A percentile compares a stretch with the other conserved stretches of the same genome.
Conservation (phyloP, 176 grass and related monocot species). For the Avena eriantha region DNA sequence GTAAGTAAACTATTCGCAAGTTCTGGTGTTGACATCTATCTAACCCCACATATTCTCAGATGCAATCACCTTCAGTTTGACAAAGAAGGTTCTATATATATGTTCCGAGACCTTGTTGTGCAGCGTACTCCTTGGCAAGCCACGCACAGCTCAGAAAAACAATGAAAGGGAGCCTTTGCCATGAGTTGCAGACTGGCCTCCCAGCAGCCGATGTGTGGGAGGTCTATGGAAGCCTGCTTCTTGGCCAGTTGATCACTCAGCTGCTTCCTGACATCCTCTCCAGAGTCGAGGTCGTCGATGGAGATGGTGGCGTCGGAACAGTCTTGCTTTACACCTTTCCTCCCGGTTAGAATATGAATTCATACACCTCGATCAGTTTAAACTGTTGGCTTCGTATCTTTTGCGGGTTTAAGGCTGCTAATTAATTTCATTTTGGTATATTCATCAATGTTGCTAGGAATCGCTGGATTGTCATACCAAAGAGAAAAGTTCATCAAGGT, state of each 20-base stretch:
- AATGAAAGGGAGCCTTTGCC: constrained; percentile 33
- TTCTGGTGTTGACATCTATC: background rate
- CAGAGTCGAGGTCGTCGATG: constrained; percentile 36
- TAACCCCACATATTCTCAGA: background rate
- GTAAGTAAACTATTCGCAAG: background rate
- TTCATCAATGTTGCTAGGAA: background rate
- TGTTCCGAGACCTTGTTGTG: background rate
- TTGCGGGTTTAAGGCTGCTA: background rate
- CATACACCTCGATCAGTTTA: background rate
- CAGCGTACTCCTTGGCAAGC: background rate
- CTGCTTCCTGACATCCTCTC: constrained; percentile 30
- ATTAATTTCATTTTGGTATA: background rate
- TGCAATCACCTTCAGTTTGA: background rate
- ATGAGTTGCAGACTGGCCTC: constrained; percentile 27
- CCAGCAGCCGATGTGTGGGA: constrained; percentile 22
- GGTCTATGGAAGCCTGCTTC: constrained; percentile 32
- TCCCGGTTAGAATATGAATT: constrained; percentile 27
- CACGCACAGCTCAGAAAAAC: background rate
- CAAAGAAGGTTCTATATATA: background rate
- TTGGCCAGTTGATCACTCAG: constrained; percentile 4
- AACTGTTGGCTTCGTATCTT: background rate
- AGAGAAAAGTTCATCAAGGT: constrained; percentile 37
- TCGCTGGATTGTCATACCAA: background rate
- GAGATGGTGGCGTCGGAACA: constrained; percentile 35
- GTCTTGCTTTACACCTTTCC: constrained; percentile 20